Evolutionary conservation across 2,329 filamentous ascomycete genomes (phyloP), one percentile per base, ranked within the genome.

Genomic region (Diaporthe batatas): DNA sequence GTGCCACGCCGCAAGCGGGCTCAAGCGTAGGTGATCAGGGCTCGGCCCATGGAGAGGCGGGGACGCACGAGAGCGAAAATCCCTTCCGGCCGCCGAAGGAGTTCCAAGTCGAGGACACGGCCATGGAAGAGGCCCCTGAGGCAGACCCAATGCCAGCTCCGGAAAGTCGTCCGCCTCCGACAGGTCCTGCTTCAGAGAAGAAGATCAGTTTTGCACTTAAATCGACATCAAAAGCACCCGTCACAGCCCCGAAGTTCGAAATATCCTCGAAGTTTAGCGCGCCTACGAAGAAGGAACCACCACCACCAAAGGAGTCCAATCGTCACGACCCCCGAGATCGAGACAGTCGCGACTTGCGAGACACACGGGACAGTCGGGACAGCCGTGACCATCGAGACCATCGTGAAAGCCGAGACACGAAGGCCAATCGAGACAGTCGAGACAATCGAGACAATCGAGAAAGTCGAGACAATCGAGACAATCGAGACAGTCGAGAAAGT

Each of bases 121-220:
- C 82, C 62, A 82, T 86, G 29, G 88, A 89, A 65, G 83, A 86
- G 16, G 82, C 82, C 32, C 82, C 84, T 68, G 82, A 83, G 62
- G 79, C 83, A 29, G 86, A 88, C 72, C 84, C 86, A 70, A 89
- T 90, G 82, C 87, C 87, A 39, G 88, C 88, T 25, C 86, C 89
- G 14, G 85, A 82, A 72, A 62, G 21, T 44, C 88, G 89, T 72
- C 84, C 89, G 51, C 83, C 87, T 2, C 85, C 88, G 25, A 84
- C 86, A 2, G 87, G 89, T 6, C 85, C 89, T n/a, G 85, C 87
- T 44, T 68, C 73, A 23, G 83, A 84, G 70, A 90, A 91, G 57
- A 96, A 96, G 82, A 97, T 98, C 79, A 97, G 94, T 80, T 98
- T 98, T 81, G 94, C 95, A 1, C 94, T 98, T 82, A 98, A 98